A percentile compares a stretch with the other conserved stretches of the same genome.
phyloP scores from a whole-genome alignment of 345 rosid species.

The Syzygium aromaticum region DNA sequence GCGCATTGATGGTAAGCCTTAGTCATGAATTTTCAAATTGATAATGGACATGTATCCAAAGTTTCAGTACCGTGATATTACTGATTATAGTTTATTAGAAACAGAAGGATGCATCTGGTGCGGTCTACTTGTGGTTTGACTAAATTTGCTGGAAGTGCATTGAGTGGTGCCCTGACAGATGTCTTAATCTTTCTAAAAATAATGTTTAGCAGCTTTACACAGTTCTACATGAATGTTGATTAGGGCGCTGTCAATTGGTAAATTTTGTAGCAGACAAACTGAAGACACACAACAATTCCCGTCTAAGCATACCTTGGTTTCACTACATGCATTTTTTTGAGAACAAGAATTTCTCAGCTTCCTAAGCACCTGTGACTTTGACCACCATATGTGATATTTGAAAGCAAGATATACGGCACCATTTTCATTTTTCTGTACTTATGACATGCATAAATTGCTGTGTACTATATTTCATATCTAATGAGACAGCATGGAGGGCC shows the following conservation, averaged over 20 bases:
- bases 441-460: background rate
- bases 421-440: background rate
- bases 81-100: background rate
- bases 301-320: background rate
- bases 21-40: background rate
- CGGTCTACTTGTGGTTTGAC: background rate
- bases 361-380: background rate
- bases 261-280: background rate
- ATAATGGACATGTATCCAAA: background rate
- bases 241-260: background rate
- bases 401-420: background rate
- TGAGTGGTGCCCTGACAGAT: background rate
- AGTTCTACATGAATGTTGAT: background rate
- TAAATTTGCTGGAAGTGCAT: background rate
- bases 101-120: background rate
- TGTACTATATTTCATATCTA: background rate
- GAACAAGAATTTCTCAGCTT: background rate
- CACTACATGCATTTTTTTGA: background rate
- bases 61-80: background rate
- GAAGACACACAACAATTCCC: background rate
- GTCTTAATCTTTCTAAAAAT: background rate
- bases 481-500: background rate
- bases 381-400: background rate
- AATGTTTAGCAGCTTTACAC: background rate
- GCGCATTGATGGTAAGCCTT: slow-evolving; percentile 81